Conservation (phyloP, 1,284 basidiomycete genomes). For the Austroboletus novae-zelandiae region DNA sequence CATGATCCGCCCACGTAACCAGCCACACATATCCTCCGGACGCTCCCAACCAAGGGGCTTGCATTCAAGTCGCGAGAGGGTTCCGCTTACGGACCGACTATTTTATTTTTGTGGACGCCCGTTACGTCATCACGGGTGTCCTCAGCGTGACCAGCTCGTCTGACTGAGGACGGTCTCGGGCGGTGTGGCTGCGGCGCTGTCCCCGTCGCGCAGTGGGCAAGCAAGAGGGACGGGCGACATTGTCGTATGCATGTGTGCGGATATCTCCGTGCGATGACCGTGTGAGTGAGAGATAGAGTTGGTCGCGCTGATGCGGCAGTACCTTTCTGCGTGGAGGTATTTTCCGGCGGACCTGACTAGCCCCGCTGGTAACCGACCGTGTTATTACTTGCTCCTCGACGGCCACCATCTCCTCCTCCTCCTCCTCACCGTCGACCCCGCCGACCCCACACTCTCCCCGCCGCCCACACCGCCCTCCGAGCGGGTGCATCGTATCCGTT, state of each 20-base stretch:
- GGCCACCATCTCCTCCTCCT: background rate
- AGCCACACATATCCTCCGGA: background rate
- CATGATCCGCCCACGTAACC: slow-evolving; percentile 3
- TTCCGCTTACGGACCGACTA: too few relatives aligned
- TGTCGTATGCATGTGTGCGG: slow-evolving; percentile 10
- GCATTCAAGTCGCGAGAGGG: too few relatives aligned
- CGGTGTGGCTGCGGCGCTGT: background rate
- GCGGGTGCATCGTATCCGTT: slow-evolving; percentile 2
- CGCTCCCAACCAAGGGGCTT: too few relatives aligned
- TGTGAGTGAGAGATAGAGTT: slow-evolving; percentile 6
- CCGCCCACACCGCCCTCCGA: background rate
- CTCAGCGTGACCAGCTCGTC: too few relatives aligned
- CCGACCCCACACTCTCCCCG: background rate
- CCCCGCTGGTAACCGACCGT: slow-evolving; percentile 1
- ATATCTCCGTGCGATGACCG: slow-evolving; percentile 23
- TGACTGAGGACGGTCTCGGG: too few relatives aligned
- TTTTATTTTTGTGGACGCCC: too few relatives aligned
- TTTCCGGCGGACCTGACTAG: background rate
- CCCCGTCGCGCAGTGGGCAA: too few relatives aligned
- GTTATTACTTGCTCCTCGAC: background rate
- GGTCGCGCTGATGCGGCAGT: background rate
- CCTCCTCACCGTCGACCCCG: background rate
- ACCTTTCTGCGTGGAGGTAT: slow-evolving; percentile 7
- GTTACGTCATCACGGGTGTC: too few relatives aligned
- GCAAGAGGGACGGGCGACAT: background rate